These are phyloP conservation scores for Amanita muscaria DNA, from an alignment of 768 basidiomycete genomes.

Conservation along the genomic window DNA sequence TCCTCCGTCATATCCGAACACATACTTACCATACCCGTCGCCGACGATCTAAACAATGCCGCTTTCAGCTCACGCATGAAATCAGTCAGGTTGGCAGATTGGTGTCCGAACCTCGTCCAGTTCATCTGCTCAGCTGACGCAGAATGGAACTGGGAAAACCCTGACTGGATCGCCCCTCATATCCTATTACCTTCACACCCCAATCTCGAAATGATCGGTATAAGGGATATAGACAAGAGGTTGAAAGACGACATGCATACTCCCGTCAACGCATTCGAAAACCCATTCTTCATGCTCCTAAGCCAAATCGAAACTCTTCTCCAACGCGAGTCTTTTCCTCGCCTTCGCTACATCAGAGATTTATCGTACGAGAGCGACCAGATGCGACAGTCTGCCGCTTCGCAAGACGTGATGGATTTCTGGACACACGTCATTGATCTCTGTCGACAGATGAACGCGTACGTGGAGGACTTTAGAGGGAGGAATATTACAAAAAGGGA, in stretches of 20 bases:
- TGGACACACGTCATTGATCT: slow-evolving; percentile 25
- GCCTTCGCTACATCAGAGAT: slow-evolving; percentile 52
- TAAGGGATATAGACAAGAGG: slow-evolving; percentile 62
- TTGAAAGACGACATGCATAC: slow-evolving; percentile 34
- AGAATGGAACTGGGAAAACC: slow-evolving; percentile 73
- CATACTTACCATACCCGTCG: slow-evolving; percentile 41
- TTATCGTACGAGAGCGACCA: slow-evolving; percentile 49
- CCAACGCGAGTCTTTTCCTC: slow-evolving; percentile 51
- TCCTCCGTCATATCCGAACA: slow-evolving; percentile 60
- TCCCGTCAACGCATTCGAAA: slow-evolving; percentile 23
- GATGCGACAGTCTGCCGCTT: slow-evolving; percentile 33
- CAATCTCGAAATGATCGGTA: slow-evolving; percentile 55
- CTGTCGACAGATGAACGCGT: neutral
- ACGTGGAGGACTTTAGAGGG: slow-evolving; percentile 2
- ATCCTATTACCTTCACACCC: slow-evolving; percentile 59
- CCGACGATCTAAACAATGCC: slow-evolving; percentile 27
- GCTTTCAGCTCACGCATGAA: no score
- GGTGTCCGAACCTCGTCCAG: slow-evolving; percentile 61
- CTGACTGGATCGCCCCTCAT: slow-evolving; percentile 78
- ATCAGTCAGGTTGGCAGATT: slow-evolving; percentile 53
- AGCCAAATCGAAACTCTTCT: slow-evolving; percentile 60
- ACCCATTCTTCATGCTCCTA: slow-evolving; percentile 54
- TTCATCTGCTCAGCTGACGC: slow-evolving; percentile 73
- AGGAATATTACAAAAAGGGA: slow-evolving; percentile 1
- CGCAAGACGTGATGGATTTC: slow-evolving; percentile 27